phyloP scores from a whole-genome alignment of 148 eudicot genomes.

The Vaccinium vitisidaea region DNA sequence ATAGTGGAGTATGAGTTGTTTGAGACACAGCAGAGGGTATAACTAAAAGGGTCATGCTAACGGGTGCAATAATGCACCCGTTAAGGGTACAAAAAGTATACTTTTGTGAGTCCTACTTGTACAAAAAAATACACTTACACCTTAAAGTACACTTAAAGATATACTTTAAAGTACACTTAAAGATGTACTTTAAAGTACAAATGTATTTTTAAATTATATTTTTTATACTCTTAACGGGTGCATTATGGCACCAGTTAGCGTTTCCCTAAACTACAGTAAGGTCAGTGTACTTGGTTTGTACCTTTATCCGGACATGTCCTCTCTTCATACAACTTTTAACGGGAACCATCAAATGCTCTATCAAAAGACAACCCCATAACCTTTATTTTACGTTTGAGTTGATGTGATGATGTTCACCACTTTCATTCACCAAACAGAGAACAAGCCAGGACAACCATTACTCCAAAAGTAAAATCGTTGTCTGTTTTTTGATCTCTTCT shows the following conservation, averaged over 20 bases:
- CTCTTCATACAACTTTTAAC: background rate
- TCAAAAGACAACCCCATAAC: no score
- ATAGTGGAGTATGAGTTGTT: background rate
- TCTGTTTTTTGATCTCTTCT: no score
- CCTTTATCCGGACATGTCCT: slow-evolving; percentile 25
- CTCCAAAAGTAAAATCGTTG: background rate
- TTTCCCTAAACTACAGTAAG: background rate
- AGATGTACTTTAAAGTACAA: no score
- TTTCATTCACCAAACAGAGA: slow-evolving; percentile 13
- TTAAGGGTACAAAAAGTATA: no score
- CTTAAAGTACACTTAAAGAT: no score
- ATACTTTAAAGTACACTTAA: no score
- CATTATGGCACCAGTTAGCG: background rate
- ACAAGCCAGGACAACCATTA: background rate
- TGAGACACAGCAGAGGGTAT: background rate
- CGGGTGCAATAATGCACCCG: no score
- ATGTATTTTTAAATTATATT: no score
- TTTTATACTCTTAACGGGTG: no score
- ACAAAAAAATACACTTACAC: no score
- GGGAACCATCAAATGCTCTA: background rate
- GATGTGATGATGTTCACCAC: slow-evolving; percentile 14
- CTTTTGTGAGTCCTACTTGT: no score
- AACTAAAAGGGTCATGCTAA: no score
- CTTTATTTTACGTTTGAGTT: slow-evolving; percentile 2
- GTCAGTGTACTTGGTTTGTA: slow-evolving; percentile 16